phyloP scores from a whole-genome alignment of 495 filamentous ascomycete genomes.

The Friedmanniomyces simplex region DNA sequence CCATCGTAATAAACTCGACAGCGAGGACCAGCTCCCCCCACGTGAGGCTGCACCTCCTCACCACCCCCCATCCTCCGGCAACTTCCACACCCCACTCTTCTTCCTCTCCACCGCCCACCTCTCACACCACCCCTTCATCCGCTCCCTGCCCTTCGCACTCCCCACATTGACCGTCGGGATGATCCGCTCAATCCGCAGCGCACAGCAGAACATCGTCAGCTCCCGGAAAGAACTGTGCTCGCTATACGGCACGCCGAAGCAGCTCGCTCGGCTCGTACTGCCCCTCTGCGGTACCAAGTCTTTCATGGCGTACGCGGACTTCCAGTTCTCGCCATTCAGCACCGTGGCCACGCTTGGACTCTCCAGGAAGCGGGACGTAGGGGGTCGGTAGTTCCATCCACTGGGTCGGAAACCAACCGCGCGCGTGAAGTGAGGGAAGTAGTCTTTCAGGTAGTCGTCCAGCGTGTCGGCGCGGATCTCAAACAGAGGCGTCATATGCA shows the following conservation, averaged over 20 bases:
- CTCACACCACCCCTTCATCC: conserved; percentile 89
- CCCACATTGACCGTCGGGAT: conserved; percentile 94
- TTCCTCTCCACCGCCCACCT: conserved; percentile 76
- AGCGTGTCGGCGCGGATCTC: conserved; percentile 84
- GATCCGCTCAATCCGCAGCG: conserved; percentile 72
- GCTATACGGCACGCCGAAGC: conserved; percentile 86
- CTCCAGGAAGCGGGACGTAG: conserved; percentile 50
- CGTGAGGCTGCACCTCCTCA: conserved; percentile 59
- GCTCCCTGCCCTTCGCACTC: conserved; percentile 52
- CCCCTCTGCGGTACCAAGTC: conserved; percentile 73
- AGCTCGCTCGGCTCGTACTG: conserved; percentile 60
- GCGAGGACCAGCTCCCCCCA: too few species aligned
- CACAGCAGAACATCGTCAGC: conserved; percentile 85
- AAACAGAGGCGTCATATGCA: conserved; percentile 94
- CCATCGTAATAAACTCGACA: too few species aligned
- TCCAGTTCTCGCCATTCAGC: conserved; percentile 64
- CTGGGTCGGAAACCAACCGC: conserved; percentile 87
- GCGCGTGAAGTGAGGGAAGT: conserved; percentile 67
- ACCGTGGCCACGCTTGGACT: conserved; percentile 57
- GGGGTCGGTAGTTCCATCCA: conserved; percentile 83
- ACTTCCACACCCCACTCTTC: conserved; percentile 61
- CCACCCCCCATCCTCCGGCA: conserved; percentile 29
- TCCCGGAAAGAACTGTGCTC: conserved; percentile 94
- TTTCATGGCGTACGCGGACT: conserved; percentile 48
- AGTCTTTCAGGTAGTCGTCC: conserved; percentile 69